Percentiles rank a stretch among this genome's conserved stretches.
Conservation (phyloP, 2,329 filamentous ascomycete genomes). For the Zopfia rhizophila region DNA sequence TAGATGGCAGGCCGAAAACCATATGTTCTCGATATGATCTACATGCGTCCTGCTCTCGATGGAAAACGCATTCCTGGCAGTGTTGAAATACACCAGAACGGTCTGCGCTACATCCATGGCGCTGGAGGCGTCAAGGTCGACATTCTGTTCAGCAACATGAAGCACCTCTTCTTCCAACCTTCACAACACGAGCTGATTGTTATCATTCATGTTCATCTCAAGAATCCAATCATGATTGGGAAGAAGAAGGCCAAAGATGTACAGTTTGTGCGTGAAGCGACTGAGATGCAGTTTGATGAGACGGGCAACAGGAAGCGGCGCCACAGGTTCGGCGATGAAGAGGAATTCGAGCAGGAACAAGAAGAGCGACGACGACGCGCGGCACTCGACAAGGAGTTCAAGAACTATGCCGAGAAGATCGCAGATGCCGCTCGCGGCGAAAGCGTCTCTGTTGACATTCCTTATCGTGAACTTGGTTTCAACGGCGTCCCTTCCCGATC, state of each 20-base stretch:
- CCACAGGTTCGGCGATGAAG: constrained; percentile 96
- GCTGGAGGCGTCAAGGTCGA: constrained; percentile 85
- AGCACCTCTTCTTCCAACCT: constrained; percentile 98
- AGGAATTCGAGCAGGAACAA: constrained; percentile 98
- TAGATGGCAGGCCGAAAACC: constrained; percentile 78
- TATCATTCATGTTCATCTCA: constrained; percentile 96
- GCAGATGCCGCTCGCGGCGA: constrained; percentile 93
- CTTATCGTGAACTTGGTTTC: constrained; percentile 95
- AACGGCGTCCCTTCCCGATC: constrained; percentile 95
- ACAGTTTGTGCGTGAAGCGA: constrained; percentile 97
- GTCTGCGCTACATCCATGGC: constrained; percentile 90
- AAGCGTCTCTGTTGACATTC: constrained; percentile 92
- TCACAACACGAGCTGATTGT: constrained; percentile 97
- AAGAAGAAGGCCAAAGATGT: constrained; percentile 99
- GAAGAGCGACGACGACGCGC: constrained; percentile 91
- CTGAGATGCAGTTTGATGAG: constrained; percentile 98
- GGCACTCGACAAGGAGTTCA: constrained; percentile 96
- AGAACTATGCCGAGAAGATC: constrained; percentile 96
- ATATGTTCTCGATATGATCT: constrained; percentile 90
- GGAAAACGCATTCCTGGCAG: constrained; percentile 96
- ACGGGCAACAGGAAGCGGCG: constrained; percentile 98
- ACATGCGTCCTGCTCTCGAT: constrained; percentile 93
- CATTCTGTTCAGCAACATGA: constrained; percentile 96
- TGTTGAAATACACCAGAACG: constrained; percentile 98
- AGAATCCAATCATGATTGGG: constrained; percentile 97